Percentiles rank a stretch among this genome's conserved stretches.
These are phyloP conservation scores for Eucalyptus coolabah DNA, from an alignment of 345 rosid species.

Conservation along the genomic window DNA sequence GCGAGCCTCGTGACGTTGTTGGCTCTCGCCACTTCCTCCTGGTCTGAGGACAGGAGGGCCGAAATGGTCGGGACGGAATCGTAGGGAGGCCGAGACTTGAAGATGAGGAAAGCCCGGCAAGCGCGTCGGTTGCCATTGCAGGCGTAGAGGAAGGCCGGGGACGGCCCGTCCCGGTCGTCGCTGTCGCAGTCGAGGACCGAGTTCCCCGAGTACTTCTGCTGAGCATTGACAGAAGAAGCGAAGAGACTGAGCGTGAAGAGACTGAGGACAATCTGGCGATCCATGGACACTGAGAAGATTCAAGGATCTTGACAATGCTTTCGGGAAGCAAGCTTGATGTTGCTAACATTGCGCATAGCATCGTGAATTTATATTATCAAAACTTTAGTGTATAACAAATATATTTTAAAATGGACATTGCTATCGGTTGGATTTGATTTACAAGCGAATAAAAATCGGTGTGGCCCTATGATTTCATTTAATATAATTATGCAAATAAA, in stretches of 20 bases:
- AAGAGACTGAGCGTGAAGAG: background rate
- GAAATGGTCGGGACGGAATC: constrained; percentile 27
- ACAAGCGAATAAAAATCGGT: background rate
- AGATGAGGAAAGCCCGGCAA: constrained; percentile 32
- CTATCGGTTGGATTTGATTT: background rate
- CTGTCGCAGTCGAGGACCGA: constrained; percentile 6
- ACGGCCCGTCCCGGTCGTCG: background rate
- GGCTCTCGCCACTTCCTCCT: constrained; percentile 9
- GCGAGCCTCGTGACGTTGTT: constrained; percentile 14
- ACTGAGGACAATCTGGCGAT: background rate
- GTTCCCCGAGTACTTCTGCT: constrained; percentile 17
- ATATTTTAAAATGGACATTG: background rate
- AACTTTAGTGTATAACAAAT: background rate
- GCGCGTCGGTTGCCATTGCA: constrained; percentile 12
- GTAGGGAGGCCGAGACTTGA: constrained; percentile 17
- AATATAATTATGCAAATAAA: background rate
- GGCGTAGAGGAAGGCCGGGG: constrained; percentile 25
- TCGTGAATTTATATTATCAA: background rate
- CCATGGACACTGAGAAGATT: background rate
- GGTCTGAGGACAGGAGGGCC: constrained; percentile 10
- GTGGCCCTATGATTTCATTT: background rate
- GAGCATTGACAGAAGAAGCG: background rate
- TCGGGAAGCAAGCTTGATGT: background rate
- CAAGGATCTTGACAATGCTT: background rate
- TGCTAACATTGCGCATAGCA: background rate